A percentile compares a stretch with the other conserved stretches of the same genome.
These are phyloP conservation scores for Ensete ventricosum DNA, from an alignment of 176 grass and related monocot species.

Conservation along the genomic window DNA sequence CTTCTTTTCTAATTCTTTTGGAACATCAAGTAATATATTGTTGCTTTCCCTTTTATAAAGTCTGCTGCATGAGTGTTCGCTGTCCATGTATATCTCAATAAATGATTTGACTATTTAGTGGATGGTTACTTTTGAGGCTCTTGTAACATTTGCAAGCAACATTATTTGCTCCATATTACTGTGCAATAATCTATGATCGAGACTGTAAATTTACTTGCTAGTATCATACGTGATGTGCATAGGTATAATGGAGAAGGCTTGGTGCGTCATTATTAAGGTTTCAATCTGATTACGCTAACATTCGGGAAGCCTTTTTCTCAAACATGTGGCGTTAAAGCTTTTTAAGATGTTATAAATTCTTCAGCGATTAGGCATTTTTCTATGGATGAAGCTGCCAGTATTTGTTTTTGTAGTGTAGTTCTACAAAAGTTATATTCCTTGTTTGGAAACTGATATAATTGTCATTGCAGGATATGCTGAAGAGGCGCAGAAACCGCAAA, in stretches of 20 bases:
- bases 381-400: too few species aligned
- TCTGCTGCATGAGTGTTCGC: background rate
- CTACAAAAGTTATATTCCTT: background rate
- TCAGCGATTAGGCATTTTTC: background rate
- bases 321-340: background rate
- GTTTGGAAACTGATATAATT: slow-evolving; percentile 9
- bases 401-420: too few species aligned
- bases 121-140: background rate
- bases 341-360: background rate
- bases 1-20: slow-evolving; percentile 7
- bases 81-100: background rate
- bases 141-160: background rate
- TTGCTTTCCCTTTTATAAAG: too few species aligned
- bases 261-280: background rate
- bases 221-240: background rate
- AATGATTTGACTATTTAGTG: background rate
- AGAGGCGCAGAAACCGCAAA: slow-evolving; percentile 61
- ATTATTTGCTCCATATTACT: background rate
- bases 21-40: too few species aligned
- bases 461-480: slow-evolving; percentile 59
- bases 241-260: background rate
- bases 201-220: too few species aligned
- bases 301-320: background rate
- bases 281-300: background rate
- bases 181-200: too few species aligned